Evolutionary conservation across 495 filamentous ascomycete species (phyloP).

Genomic region (Cetradonia linearis): DNA sequence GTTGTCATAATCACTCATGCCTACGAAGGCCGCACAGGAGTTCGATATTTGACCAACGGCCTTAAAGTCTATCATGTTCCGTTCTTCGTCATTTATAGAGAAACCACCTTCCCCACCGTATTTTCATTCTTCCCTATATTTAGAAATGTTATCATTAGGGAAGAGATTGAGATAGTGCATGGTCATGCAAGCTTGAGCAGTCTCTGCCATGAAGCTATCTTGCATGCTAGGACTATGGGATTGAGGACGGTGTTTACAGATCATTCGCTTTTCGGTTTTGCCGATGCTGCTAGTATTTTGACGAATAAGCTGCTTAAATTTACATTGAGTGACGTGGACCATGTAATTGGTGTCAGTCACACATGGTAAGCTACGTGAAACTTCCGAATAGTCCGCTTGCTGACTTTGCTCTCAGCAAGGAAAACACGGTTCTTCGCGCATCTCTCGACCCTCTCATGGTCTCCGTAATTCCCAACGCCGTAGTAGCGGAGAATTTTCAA

Average conservation of each 20-base stretch:
- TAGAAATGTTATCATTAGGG: slow-evolving; percentile 86
- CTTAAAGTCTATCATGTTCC: slow-evolving; percentile 97
- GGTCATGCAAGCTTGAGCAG: slow-evolving; percentile 87
- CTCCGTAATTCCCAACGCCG: slow-evolving; percentile 93
- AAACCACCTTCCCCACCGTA: slow-evolving; percentile 90
- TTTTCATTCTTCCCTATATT: slow-evolving; percentile 98
- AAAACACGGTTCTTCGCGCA: slow-evolving; percentile 92
- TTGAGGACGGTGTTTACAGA: slow-evolving; percentile 92
- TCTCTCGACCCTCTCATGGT: slow-evolving; percentile 94
- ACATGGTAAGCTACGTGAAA: slow-evolving; percentile 59
- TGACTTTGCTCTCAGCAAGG: slow-evolving; percentile 53
- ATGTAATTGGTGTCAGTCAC: slow-evolving; percentile 96
- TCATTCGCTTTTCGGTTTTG: slow-evolving; percentile 96
- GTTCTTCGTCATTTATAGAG: slow-evolving; percentile 89
- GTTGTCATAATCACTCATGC: slow-evolving; percentile 96
- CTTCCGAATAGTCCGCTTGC: not conserved
- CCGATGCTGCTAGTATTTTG: slow-evolving; percentile 89
- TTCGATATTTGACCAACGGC: slow-evolving; percentile 96
- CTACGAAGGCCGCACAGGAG: slow-evolving; percentile 81
- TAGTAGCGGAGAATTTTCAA: slow-evolving; percentile 91
- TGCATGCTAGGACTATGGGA: slow-evolving; percentile 95
- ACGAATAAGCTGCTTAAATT: slow-evolving; percentile 97
- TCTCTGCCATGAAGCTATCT: slow-evolving; percentile 86
- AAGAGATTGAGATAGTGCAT: slow-evolving; percentile 93
- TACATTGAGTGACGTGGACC: slow-evolving; percentile 88